phyloP scores from a whole-genome alignment of 2,329 filamentous ascomycete genomes.

The Diaporthe eres region DNA sequence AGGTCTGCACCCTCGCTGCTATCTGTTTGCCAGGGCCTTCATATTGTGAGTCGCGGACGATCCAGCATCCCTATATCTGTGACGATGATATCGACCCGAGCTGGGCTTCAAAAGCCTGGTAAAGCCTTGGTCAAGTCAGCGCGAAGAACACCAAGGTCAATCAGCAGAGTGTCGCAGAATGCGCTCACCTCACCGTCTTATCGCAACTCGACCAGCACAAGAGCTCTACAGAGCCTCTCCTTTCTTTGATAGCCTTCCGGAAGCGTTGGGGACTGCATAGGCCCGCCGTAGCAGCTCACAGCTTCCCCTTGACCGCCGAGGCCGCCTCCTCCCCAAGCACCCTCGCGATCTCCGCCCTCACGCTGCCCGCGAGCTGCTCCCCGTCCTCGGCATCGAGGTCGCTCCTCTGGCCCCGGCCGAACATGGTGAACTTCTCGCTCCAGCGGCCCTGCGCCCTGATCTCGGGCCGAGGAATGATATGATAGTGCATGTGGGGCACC shows the following conservation, averaged over 20 bases:
- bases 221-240: not conserved
- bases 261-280: not conserved
- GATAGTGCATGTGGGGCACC: constrained; percentile 94
- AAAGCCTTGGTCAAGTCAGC: not conserved
- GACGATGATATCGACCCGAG: no score
- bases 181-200: not conserved
- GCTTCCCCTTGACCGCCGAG: constrained; percentile 52
- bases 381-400: constrained; percentile 85
- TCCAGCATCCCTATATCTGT: not conserved
- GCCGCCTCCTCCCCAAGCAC: constrained; percentile 60
- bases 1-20: not conserved
- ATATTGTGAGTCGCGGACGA: not conserved
- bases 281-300: constrained; percentile 48
- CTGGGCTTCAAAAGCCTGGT: not conserved
- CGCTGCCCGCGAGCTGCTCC: constrained; percentile 67
- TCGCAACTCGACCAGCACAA: not conserved
- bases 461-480: constrained; percentile 89
- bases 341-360: constrained; percentile 65
- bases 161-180: not conserved
- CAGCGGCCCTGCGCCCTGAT: constrained; percentile 66
- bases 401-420: constrained; percentile 79
- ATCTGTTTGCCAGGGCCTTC: not conserved
- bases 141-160: not conserved
- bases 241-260: not conserved
- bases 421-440: constrained; percentile 84